phyloP scores from a whole-genome alignment of 306 rosid species.

The Vigna unguiculata region DNA sequence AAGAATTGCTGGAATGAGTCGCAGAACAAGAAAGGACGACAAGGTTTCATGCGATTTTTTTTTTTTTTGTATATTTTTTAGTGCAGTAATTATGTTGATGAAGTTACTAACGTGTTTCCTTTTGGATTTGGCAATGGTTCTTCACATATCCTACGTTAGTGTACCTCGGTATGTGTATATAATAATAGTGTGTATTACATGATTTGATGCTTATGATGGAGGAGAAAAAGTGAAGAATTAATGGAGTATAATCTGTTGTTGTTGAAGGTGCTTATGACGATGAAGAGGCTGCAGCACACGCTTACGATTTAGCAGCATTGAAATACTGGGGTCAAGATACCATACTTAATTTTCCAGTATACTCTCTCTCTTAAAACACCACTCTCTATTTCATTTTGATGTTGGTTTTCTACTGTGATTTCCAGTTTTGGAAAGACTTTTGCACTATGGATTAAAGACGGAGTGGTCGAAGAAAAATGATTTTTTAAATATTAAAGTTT shows the following conservation, averaged over 20 bases:
- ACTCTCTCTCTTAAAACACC: too few relatives aligned
- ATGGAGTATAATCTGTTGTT: neutral
- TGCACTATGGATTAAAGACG: too few relatives aligned
- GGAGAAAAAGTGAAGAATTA: neutral
- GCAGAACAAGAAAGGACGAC: conserved; percentile 94
- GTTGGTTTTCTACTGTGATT: too few relatives aligned
- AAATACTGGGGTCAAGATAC: conserved; percentile 95
- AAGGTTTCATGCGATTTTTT: conserved; percentile 73
- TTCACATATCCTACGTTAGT: conserved; percentile 51
- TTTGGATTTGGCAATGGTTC: conserved; percentile 21
- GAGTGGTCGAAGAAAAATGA: too few relatives aligned
- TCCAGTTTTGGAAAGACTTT: too few relatives aligned
- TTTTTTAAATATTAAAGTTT: too few relatives aligned
- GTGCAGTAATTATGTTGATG: too few relatives aligned
- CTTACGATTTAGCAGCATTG: conserved; percentile 95
- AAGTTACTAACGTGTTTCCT: conserved; percentile 4
- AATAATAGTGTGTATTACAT: neutral
- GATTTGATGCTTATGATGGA: neutral
- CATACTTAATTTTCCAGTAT: conserved; percentile 80
- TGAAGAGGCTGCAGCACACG: conserved; percentile 94
- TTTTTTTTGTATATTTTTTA: too few relatives aligned
- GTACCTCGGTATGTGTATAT: conserved; percentile 69
- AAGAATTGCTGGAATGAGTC: conserved; percentile 94
- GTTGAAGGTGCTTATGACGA: conserved; percentile 86
- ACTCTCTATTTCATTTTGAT: too few relatives aligned